Conservation (phyloP, 331 rosid species). For the Malus hybrid region DNA sequence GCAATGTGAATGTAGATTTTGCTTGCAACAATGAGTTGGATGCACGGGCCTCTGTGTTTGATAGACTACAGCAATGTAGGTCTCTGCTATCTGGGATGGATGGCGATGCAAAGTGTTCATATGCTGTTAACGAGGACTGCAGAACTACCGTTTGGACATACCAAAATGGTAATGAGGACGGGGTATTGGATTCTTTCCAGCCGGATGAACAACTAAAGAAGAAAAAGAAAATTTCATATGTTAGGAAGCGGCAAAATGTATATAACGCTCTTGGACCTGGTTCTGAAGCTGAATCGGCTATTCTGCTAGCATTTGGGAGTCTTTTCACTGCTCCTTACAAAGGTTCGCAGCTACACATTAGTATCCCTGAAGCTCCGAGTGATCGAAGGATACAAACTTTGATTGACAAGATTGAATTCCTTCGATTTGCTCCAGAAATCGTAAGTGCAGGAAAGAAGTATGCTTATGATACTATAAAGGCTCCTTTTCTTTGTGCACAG, state of each 20-base stretch:
- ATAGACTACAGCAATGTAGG: constrained; percentile 58
- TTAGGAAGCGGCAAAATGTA: constrained; percentile 56
- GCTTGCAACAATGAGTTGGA: constrained; percentile 39
- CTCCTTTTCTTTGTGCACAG: constrained; percentile 81
- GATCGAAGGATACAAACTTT: constrained; percentile 46
- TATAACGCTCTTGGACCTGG: constrained; percentile 63
- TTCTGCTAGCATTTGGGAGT: constrained; percentile 84
- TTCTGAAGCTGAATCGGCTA: constrained; percentile 60
- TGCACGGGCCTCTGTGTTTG: constrained; percentile 22
- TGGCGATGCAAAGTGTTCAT: constrained; percentile 50
- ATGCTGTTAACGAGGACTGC: constrained; percentile 75
- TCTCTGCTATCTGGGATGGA: constrained; percentile 47
- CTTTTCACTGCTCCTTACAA: constrained; percentile 78
- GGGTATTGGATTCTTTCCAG: constrained; percentile 67
- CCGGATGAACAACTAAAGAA: constrained; percentile 64
- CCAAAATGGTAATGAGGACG: constrained; percentile 48
- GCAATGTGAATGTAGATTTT: constrained; percentile 51
- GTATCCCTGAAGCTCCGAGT: constrained; percentile 49
- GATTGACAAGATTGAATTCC: constrained; percentile 42
- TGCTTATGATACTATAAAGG: constrained; percentile 36
- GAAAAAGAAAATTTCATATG: constrained; percentile 64
- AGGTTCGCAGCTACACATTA: constrained; percentile 62
- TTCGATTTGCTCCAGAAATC: constrained; percentile 76
- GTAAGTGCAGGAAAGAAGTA: constrained; percentile 47
- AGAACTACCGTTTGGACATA: constrained; percentile 91